Base-by-base conservation (phyloP, 1,284 basidiomycete genomes). In the Heterobasidion irregulare region DNA sequence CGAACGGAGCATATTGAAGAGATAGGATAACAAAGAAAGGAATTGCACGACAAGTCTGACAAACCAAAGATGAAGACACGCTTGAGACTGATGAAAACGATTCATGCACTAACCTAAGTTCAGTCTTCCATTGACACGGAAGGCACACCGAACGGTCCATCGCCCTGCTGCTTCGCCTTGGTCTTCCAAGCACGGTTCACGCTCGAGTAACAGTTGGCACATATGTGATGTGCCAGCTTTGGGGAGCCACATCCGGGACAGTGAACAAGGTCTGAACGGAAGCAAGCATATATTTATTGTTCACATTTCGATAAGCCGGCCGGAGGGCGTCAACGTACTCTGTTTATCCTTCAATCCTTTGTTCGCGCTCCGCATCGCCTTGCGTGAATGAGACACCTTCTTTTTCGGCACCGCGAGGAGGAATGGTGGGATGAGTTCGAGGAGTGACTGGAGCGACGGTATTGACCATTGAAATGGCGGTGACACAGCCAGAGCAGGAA, bases 341-440 rank as follows among this genome's bases (percentile, higher is more conserved):
- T 85, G 83, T 69, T 94, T 94, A 71, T 98, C 94, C 71, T 95
- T 94, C 64, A 98, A 73, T 0, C 94, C 94, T 72, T 98, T 98
- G 71, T 96, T 94, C 3, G 94, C 90, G 56, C 84, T 83, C 34
- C 95, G 80, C 94, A 98, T 98, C n/a, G 86, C 82, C 71, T 98
- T 98, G 51, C 92, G 78, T 34, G 92, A 94, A 70, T 98, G 95
- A 0, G 94, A 94, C 8, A 86, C 82, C 75, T 97, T 97, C 72
- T 89, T 91, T 75, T 98, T 98, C 15, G 96, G 96, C 2, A 96
- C 95, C 15, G 95, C 95, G 50, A 92, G 81, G 32, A 98, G 72
- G 65, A 97, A 84, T 1, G 94, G 83, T 26, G 95, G 93, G 63
- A 98, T 82, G 35, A 96, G 78, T 58, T 94, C 89, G 50, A 87